phyloP scores from a whole-genome alignment of 306 rosid genomes.

The Gastrolobium villosum region DNA sequence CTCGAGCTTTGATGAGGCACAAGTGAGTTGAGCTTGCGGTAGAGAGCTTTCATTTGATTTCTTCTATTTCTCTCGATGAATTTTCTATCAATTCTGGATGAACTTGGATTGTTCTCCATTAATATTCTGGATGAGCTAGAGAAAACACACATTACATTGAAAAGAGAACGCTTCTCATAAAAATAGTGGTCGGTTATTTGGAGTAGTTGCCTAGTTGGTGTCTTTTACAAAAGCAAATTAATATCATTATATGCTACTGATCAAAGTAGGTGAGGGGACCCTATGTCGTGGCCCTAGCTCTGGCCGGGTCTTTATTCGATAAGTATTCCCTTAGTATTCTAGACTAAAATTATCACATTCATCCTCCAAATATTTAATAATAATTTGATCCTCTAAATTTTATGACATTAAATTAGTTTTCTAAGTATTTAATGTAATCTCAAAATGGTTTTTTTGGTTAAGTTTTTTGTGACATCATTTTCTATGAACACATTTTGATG shows the following conservation, averaged over 20 bases:
- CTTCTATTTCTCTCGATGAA: conserved; percentile 70
- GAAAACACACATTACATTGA: neutral
- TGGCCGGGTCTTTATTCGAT: too few relatives aligned
- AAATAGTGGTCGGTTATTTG: conserved; percentile 32
- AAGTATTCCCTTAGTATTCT: too few relatives aligned
- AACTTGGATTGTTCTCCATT: conserved; percentile 69
- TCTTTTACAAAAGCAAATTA: conserved; percentile 49
- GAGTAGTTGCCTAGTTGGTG: neutral
- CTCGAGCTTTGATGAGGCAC: conserved; percentile 63
- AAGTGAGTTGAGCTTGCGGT: conserved; percentile 64
- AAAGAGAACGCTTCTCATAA: conserved; percentile 11
- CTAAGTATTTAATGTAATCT: too few relatives aligned
- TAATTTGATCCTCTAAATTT: too few relatives aligned
- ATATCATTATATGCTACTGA: conserved; percentile 41
- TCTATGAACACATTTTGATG: too few relatives aligned
- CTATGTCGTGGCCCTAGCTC: conserved; percentile 1
- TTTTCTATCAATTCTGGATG: conserved; percentile 74
- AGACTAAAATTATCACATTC: too few relatives aligned
- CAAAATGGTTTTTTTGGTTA: too few relatives aligned
- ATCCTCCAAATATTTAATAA: too few relatives aligned
- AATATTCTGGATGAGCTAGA: neutral
- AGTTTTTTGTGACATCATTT: too few relatives aligned
- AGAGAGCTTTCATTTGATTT: conserved; percentile 76
- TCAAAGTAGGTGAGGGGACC: conserved; percentile 50
- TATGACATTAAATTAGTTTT: too few relatives aligned